These are phyloP conservation scores for Neurospora cerealis DNA, from an alignment of 495 filamentous ascomycete genomes.

Conservation along the genomic window DNA sequence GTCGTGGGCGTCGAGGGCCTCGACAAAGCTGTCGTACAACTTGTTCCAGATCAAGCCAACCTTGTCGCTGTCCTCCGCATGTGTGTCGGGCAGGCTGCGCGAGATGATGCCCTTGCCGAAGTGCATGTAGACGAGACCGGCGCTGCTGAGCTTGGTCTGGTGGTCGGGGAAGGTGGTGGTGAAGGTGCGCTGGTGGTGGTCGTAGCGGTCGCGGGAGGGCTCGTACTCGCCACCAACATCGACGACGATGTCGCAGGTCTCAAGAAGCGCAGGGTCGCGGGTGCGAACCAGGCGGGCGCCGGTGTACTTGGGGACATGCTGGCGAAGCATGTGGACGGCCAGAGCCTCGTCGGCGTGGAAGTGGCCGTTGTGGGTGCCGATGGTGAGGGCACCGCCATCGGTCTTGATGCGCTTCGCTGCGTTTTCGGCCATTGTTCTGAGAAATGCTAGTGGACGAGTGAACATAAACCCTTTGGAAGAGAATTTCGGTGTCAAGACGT, in stretches of 20 bases:
- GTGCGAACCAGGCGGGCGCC: conserved; percentile 71
- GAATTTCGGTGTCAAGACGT: conserved; percentile 10
- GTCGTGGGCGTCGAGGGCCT: conserved; percentile 94
- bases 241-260: conserved; percentile 84
- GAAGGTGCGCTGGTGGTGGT: conserved; percentile 96
- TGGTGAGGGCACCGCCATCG: conserved; percentile 44
- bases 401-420: conserved; percentile 64
- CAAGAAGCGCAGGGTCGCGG: conserved; percentile 68
- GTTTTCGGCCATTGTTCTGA: conserved; percentile 48
- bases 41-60: conserved; percentile 73
- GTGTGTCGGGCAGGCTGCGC: conserved; percentile 38
- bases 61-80: conserved; percentile 46
- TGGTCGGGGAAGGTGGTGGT: conserved; percentile 62
- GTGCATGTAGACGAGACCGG: conserved; percentile 91
- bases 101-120: conserved; percentile 78
- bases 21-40: conserved; percentile 86
- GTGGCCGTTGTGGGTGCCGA: conserved; percentile 92
- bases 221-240: conserved; percentile 93
- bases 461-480: conserved; percentile 1
- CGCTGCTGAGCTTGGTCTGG: conserved; percentile 80
- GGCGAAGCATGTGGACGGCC: conserved; percentile 91
- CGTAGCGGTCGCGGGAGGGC: conserved; percentile 63
- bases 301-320: conserved; percentile 66
- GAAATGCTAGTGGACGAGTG: background rate
- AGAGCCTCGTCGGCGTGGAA: conserved; percentile 99